Conservation (phyloP, 2,329 filamentous ascomycete genomes). For the Diplodia mutila region DNA sequence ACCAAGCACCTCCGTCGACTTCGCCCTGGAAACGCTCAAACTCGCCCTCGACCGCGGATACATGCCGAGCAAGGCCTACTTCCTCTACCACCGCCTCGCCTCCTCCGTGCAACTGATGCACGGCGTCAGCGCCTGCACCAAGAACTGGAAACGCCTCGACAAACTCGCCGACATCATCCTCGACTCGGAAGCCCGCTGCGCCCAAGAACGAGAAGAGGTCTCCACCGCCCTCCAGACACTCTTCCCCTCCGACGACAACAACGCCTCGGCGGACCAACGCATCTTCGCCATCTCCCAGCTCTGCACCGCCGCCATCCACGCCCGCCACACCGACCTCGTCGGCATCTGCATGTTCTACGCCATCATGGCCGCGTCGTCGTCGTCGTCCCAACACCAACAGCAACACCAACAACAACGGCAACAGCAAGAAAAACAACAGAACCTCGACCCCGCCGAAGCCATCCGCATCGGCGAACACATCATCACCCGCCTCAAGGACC, state of each 20-base stretch:
- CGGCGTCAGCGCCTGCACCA: neutral
- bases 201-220: neutral
- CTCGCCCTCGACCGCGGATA: neutral
- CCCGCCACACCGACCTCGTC: conserved; percentile 25
- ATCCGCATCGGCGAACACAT: neutral
- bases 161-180: neutral
- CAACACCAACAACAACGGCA: neutral
- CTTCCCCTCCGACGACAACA: too few species aligned
- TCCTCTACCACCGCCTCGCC: neutral
- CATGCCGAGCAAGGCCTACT: neutral
- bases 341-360: conserved; percentile 28
- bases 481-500: neutral
- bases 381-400: too few species aligned
- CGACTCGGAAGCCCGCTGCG: neutral
- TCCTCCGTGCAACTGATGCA: neutral
- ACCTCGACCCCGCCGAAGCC: neutral
- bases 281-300: conserved; percentile 26
- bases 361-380: conserved; percentile 27
- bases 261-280: neutral
- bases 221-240: neutral
- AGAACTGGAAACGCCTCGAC: neutral
- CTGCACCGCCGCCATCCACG: conserved; percentile 21
- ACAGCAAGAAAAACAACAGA: neutral
- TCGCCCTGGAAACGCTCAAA: neutral
- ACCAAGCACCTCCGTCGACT: neutral